Evolutionary conservation across 2,329 filamentous ascomycete genomes (phyloP).

Genomic region (Clonostachys chloroleuca): DNA sequence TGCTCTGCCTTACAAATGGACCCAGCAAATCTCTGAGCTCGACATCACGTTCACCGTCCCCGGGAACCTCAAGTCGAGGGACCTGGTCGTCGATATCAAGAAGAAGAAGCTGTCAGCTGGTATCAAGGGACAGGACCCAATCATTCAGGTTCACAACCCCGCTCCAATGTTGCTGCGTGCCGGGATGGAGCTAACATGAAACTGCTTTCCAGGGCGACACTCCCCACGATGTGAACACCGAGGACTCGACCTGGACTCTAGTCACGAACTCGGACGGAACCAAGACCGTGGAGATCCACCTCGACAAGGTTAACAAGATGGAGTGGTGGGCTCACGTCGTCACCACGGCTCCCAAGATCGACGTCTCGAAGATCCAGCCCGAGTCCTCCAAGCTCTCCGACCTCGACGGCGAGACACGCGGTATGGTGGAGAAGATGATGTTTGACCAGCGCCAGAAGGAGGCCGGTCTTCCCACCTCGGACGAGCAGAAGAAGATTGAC

Average conservation of each 20-base stretch:
- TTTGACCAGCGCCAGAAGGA: conserved; percentile 98
- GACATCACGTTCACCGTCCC: conserved; percentile 77
- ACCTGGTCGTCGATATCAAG: conserved; percentile 79
- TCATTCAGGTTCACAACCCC: conserved; percentile 62
- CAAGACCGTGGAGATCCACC: conserved; percentile 70
- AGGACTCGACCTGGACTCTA: conserved; percentile 95
- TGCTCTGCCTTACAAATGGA: conserved; percentile 94
- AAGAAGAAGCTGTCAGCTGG: conserved; percentile 73
- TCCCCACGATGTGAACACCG: conserved; percentile 71
- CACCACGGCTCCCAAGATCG: conserved; percentile 81
- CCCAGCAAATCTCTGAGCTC: conserved; percentile 84
- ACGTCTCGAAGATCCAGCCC: conserved; percentile 90
- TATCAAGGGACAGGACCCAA: conserved; percentile 82
- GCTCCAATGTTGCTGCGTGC: background rate
- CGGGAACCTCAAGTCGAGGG: conserved; percentile 76
- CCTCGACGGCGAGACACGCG: conserved; percentile 87
- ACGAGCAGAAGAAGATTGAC: conserved; percentile 93
- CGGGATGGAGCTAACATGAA: background rate
- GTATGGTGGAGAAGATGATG: conserved; percentile 99
- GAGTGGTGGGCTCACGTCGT: conserved; percentile 98
- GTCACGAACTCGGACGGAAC: conserved; percentile 65
- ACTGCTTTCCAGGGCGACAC: conserved; percentile 67
- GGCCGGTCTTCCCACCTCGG: conserved; percentile 78
- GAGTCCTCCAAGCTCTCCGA: conserved; percentile 90
- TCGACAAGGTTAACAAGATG: conserved; percentile 95